Evolutionary conservation across 441 rosid genomes (phyloP).

Genomic region (Pelargonium myrrhifolium): DNA sequence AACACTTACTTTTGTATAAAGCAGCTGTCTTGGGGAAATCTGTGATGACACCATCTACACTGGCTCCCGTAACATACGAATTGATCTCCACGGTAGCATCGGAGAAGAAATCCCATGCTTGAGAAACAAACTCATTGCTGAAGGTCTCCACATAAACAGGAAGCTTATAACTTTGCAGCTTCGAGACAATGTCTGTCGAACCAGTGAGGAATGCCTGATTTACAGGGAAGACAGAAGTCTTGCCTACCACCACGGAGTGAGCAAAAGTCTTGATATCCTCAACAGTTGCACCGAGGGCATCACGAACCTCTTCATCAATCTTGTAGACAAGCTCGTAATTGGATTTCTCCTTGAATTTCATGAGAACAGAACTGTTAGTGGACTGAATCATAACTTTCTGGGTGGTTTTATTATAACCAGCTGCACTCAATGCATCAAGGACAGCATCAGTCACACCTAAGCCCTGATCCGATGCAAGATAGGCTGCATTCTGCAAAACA

Average conservation of each 20-base stretch:
- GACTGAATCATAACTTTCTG: conserved; percentile 39
- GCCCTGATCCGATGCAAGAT: conserved; percentile 31
- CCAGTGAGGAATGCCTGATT: conserved; percentile 10
- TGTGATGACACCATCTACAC: conserved; percentile 39
- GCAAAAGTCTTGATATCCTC: conserved; percentile 43
- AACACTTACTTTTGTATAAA: conserved; percentile 39
- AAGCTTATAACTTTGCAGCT: conserved; percentile 30
- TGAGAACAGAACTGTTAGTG: conserved; percentile 38
- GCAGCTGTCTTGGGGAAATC: conserved; percentile 50
- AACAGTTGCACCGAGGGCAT: conserved; percentile 29
- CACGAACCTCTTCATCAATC: conserved; percentile 32
- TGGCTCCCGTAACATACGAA: conserved; percentile 15
- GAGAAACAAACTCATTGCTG: conserved; percentile 40
- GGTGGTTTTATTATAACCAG: conserved; percentile 21
- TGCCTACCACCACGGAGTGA: conserved; percentile 29
- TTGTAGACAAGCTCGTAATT: conserved; percentile 32
- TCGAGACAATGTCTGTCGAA: conserved; percentile 20
- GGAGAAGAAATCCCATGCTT: conserved; percentile 33
- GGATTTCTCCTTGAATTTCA: conserved; percentile 30
- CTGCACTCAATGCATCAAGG: conserved; percentile 29
- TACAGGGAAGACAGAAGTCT: conserved; percentile 30
- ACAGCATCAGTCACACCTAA: conserved; percentile 34
- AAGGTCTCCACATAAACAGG: conserved; percentile 35
- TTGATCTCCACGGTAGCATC: conserved; percentile 46
- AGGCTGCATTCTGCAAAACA: conserved; percentile 40